phyloP scores from a whole-genome alignment of 23 red algal genomes.

The Gracilaria vermiculophylla region DNA sequence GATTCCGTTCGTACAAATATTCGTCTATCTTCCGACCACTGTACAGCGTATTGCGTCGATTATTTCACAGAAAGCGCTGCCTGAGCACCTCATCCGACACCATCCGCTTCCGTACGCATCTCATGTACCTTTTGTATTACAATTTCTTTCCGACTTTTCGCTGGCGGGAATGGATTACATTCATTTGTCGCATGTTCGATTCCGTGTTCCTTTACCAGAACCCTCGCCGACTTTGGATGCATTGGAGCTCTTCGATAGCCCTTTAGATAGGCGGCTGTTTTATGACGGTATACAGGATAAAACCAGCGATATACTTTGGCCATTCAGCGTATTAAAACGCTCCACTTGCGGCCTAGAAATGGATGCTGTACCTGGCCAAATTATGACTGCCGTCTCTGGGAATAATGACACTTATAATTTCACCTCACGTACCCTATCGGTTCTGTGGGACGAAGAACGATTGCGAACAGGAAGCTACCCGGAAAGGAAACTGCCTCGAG shows the following conservation, averaged over 20 bases:
- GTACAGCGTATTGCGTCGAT: constrained; percentile 65
- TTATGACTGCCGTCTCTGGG: constrained; percentile 45
- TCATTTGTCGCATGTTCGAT: constrained; percentile 38
- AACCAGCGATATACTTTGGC: background rate
- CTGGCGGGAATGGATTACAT: constrained; percentile 88
- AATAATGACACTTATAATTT: background rate
- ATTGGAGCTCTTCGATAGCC: background rate
- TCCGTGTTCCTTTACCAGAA: constrained; percentile 67
- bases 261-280: background rate
- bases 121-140: constrained; percentile 79
- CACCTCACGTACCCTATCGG: constrained; percentile 42
- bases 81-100: constrained; percentile 25
- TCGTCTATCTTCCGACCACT: constrained; percentile 53
- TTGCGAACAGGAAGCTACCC: constrained; percentile 52
- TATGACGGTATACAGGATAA: background rate
- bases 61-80: constrained; percentile 30
- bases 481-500: background rate
- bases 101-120: constrained; percentile 70
- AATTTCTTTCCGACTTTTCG: constrained; percentile 78
- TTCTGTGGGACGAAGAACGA: constrained; percentile 74
- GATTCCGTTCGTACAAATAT: constrained; percentile 63
- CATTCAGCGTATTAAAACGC: constrained; percentile 35
- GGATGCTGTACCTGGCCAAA: constrained; percentile 55
- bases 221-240: background rate
- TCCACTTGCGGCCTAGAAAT: constrained; percentile 61